Evolutionary conservation across 768 basidiomycete species (phyloP).

Genomic region (Coprinopsis strossmayeri): DNA sequence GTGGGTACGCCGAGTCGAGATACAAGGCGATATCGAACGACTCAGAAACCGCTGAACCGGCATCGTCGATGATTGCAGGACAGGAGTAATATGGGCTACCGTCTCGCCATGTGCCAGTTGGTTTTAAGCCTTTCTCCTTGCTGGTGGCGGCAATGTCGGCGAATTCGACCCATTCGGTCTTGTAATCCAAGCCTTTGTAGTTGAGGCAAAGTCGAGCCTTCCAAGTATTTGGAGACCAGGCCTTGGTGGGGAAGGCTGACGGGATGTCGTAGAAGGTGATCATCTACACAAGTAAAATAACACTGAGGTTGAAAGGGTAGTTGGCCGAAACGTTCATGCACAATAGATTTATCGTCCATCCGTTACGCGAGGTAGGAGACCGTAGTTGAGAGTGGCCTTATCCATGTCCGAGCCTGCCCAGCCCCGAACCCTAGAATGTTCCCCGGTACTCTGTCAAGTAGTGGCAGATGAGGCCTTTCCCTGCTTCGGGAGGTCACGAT

Average conservation of each 20-base stretch:
- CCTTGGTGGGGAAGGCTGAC: background rate
- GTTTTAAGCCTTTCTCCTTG: constrained; percentile 26
- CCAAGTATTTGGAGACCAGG: constrained; percentile 9
- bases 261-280: constrained; percentile 9
- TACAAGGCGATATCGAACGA: constrained; percentile 43
- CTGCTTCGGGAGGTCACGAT: too few relatives aligned
- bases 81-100: constrained; percentile 32
- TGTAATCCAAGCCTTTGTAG: constrained; percentile 29
- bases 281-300: too few relatives aligned
- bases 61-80: constrained; percentile 41
- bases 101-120: constrained; percentile 21
- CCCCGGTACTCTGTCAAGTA: too few relatives aligned
- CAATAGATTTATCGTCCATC: too few relatives aligned
- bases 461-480: too few relatives aligned
- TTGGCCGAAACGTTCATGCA: too few relatives aligned
- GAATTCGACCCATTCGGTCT: constrained; percentile 44
- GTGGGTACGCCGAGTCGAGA: too few relatives aligned
- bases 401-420: too few relatives aligned
- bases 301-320: too few relatives aligned
- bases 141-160: constrained; percentile 34
- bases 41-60: constrained; percentile 31
- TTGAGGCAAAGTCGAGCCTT: constrained; percentile 23
- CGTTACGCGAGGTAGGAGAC: too few relatives aligned
- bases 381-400: too few relatives aligned
- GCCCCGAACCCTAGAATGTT: too few relatives aligned